phyloP scores from a whole-genome alignment of 1,284 basidiomycete genomes.

The Stereum hirsutum region DNA sequence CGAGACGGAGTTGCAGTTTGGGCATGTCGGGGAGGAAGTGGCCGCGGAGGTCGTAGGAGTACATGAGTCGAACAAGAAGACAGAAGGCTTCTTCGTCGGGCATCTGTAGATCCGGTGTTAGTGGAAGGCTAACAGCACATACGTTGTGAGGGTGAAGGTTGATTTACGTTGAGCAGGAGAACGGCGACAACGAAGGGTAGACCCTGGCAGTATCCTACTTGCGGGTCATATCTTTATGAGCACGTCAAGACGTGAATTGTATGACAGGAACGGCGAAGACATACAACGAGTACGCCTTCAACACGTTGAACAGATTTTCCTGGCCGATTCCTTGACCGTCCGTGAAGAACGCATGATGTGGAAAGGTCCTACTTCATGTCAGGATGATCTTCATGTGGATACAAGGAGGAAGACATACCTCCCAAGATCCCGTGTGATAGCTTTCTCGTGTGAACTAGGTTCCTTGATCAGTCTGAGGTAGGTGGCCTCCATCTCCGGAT shows the following conservation, averaged over 20 bases:
- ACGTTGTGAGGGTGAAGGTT: neutral
- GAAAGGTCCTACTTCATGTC: slow-evolving; percentile 67
- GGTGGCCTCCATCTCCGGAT: slow-evolving; percentile 75
- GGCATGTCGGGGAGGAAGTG: slow-evolving; percentile 99
- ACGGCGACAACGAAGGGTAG: slow-evolving; percentile 94
- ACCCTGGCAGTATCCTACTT: slow-evolving; percentile 97
- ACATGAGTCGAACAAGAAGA: slow-evolving; percentile 94
- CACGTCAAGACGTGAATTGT: slow-evolving; percentile 10
- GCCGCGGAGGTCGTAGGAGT: slow-evolving; percentile 91
- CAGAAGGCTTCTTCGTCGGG: slow-evolving; percentile 98
- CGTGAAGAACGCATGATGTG: slow-evolving; percentile 94
- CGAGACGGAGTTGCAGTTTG: slow-evolving; percentile 84
- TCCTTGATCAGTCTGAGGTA: slow-evolving; percentile 85
- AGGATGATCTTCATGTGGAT: neutral
- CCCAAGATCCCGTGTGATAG: slow-evolving; percentile 86
- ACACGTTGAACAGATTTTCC: slow-evolving; percentile 94
- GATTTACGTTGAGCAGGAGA: slow-evolving; percentile 74
- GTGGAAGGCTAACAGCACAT: neutral
- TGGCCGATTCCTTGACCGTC: slow-evolving; percentile 90
- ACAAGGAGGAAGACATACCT: slow-evolving; percentile 35
- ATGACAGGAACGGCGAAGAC: slow-evolving; percentile 15
- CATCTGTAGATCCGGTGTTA: slow-evolving; percentile 52
- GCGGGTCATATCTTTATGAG: slow-evolving; percentile 73
- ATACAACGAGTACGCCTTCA: slow-evolving; percentile 93
- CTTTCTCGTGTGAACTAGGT: slow-evolving; percentile 84